Evolutionary conservation across 2,329 filamentous ascomycete species (phyloP).

Genomic region (Fusarium nanum): DNA sequence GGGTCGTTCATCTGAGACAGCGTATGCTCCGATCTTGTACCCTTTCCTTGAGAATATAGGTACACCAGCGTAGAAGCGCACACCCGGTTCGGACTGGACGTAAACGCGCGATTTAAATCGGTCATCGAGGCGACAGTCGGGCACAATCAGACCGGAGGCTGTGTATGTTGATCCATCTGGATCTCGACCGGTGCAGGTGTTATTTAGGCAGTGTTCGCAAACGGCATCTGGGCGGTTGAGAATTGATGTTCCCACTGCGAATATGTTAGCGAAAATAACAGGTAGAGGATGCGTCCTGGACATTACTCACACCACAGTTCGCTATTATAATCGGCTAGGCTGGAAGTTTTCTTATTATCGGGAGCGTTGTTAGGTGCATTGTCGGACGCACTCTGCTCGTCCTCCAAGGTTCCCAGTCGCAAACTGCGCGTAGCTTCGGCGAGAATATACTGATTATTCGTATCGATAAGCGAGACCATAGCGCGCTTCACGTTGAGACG

Average conservation of each 20-base stretch:
- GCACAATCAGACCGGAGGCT: constrained; percentile 46
- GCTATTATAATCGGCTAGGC: constrained; percentile 29
- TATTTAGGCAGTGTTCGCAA: constrained; percentile 47
- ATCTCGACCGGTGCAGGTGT: constrained; percentile 43
- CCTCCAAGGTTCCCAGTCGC: constrained; percentile 51
- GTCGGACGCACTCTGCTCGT: background rate
- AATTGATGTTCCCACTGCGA: constrained; percentile 43
- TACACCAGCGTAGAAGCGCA: constrained; percentile 59
- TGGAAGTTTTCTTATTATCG: background rate
- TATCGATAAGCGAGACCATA: constrained; percentile 63
- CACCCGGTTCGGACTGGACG: constrained; percentile 47
- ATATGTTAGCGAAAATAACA: background rate
- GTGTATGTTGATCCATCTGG: constrained; percentile 44
- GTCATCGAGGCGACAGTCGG: constrained; percentile 48
- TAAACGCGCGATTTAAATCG: constrained; percentile 51
- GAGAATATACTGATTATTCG: constrained; percentile 60
- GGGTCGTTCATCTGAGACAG: constrained; percentile 68
- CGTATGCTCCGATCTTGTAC: constrained; percentile 70
- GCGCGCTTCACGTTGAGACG: constrained; percentile 60
- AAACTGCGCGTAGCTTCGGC: constrained; percentile 63
- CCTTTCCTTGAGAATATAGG: constrained; percentile 67
- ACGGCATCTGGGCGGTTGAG: constrained; percentile 50
- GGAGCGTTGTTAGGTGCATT: background rate
- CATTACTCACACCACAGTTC: constrained; percentile 51
- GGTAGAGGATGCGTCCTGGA: no score